These are phyloP conservation scores for Phascolomyces articulosus DNA, from an alignment of 371 early-diverging fungal genomes.

Conservation along the genomic window DNA sequence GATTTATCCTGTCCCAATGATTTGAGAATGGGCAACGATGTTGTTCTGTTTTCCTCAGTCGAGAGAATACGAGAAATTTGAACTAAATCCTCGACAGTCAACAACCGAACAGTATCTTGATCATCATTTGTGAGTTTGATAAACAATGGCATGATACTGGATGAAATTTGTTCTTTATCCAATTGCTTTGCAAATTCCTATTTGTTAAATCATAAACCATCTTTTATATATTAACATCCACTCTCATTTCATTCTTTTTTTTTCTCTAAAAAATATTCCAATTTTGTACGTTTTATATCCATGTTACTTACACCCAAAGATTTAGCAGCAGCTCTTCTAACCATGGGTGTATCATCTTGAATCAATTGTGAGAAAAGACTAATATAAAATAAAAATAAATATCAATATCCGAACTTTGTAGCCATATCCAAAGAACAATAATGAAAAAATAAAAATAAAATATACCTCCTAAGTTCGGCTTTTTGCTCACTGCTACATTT, in stretches of 20 bases:
- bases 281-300: no score
- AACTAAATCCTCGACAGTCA: constrained; percentile 92
- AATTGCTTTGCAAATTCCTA: constrained; percentile 71
- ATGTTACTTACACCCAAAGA: constrained; percentile 71
- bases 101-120: constrained; percentile 95
- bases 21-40: constrained; percentile 76
- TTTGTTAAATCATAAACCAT: background rate
- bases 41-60: constrained; percentile 77
- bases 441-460: background rate
- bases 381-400: constrained; percentile 3
- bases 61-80: constrained; percentile 84
- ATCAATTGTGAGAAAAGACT: constrained; percentile 80
- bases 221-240: background rate
- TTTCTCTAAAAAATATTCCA: background rate
- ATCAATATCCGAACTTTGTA: background rate
- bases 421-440: no score
- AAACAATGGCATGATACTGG: constrained; percentile 74
- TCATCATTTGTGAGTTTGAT: constrained; percentile 82
- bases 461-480: constrained; percentile 82
- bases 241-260: background rate
- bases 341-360: constrained; percentile 98
- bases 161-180: constrained; percentile 73
- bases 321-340: constrained; percentile 92
- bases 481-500: constrained; percentile 73
- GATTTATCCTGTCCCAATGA: constrained; percentile 87